phyloP scores from a whole-genome alignment of 2,329 filamentous ascomycete species.

The Thelonectria discophora region DNA sequence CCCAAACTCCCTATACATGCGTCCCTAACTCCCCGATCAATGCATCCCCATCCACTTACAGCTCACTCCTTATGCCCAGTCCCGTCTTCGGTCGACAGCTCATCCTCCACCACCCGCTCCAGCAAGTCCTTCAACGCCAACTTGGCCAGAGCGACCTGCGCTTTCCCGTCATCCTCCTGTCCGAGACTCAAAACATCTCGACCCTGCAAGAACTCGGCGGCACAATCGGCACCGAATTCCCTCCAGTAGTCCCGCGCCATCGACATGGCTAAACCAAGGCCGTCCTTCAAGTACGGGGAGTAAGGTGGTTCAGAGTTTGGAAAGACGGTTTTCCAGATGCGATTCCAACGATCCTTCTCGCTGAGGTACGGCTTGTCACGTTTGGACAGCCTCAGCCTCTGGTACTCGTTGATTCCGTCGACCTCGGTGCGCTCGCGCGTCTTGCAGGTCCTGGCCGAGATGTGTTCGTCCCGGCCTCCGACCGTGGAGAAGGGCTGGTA shows the following conservation, averaged over 20 bases:
- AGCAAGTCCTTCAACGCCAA: no score
- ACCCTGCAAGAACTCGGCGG: no score
- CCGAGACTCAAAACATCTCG: no score
- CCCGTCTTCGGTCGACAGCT: no score
- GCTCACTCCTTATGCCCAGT: no score
- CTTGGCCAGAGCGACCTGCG: no score
- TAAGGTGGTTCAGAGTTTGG: neutral
- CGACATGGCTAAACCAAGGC: neutral
- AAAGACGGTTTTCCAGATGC: neutral
- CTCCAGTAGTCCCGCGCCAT: slow-evolving; percentile 2
- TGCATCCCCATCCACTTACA: no score
- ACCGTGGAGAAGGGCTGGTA: neutral
- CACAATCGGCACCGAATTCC: neutral
- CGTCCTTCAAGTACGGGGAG: neutral
- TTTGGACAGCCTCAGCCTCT: neutral
- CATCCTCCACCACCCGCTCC: no score
- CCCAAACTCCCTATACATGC: no score
- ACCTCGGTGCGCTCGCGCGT: neutral
- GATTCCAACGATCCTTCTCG: neutral
- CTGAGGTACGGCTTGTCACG: neutral
- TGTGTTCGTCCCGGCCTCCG: neutral
- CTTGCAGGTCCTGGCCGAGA: neutral
- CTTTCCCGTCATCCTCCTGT: no score
- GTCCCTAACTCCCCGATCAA: no score
- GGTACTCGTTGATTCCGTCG: neutral